Percentiles rank a stretch among this genome's conserved stretches.
Evolutionary conservation across 805 yeast species (phyloP).

Genomic region (Yamadazyma philogaea): DNA sequence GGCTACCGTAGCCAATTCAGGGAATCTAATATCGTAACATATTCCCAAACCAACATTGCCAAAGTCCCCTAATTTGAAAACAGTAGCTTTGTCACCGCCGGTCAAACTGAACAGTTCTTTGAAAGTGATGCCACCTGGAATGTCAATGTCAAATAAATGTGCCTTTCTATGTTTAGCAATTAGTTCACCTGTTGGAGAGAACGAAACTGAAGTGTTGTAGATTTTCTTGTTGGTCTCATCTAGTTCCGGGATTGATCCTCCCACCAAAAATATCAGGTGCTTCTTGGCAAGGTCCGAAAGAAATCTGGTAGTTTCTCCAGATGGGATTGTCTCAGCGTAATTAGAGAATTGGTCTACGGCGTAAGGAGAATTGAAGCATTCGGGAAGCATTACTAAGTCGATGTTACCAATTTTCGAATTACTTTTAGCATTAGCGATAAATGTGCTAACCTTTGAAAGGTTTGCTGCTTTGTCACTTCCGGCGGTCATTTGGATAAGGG

Average conservation of each 20-base stretch:
- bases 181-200: constrained; percentile 66
- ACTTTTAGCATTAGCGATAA: constrained; percentile 57
- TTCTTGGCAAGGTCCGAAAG: constrained; percentile 66
- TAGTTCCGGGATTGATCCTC: constrained; percentile 90
- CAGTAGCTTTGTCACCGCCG: constrained; percentile 81
- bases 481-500: constrained; percentile 78
- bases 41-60: constrained; percentile 83
- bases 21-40: constrained; percentile 78
- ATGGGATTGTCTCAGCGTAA: constrained; percentile 84
- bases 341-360: constrained; percentile 81
- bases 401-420: constrained; percentile 35
- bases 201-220: constrained; percentile 75
- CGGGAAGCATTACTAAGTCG: constrained; percentile 84
- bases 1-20: constrained; percentile 71
- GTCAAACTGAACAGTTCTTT: constrained; percentile 73
- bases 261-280: constrained; percentile 63
- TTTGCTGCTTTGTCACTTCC: constrained; percentile 81
- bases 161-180: constrained; percentile 86
- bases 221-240: constrained; percentile 52
- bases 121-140: constrained; percentile 87
- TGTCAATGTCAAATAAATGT: constrained; percentile 88
- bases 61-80: constrained; percentile 58
- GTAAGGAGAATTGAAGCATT: constrained; percentile 95
- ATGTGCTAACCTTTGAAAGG: constrained; percentile 61
- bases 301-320: constrained; percentile 63